Conservation (phyloP, 805 yeast genomes). For the Wickerhamia fluorescens region DNA sequence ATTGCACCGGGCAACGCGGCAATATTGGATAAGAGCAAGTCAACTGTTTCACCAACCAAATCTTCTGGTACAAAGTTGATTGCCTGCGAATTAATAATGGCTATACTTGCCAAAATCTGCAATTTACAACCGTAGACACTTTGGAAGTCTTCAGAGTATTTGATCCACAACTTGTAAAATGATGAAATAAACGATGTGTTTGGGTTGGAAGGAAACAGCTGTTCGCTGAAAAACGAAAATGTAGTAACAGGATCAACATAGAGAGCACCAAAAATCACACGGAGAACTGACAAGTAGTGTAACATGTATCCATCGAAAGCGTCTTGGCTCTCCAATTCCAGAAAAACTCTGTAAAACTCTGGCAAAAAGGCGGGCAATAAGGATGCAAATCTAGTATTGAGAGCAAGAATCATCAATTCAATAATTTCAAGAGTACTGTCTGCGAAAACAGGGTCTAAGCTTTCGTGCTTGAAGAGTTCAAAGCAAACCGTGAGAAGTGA, state of each 20-base stretch:
- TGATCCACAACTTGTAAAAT: conserved; percentile 43
- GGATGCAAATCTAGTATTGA: conserved; percentile 22
- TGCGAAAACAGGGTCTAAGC: conserved; percentile 35
- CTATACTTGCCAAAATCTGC: conserved; percentile 41
- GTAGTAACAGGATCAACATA: conserved; percentile 33
- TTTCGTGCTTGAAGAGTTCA: conserved; percentile 24
- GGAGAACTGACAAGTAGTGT: conserved; percentile 35
- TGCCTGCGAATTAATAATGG: conserved; percentile 29
- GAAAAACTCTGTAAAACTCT: conserved; percentile 32
- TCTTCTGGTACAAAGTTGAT: conserved; percentile 25
- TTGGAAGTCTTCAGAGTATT: conserved; percentile 38
- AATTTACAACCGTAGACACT: conserved; percentile 52
- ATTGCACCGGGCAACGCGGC: conserved; percentile 44
- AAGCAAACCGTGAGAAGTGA: conserved; percentile 30
- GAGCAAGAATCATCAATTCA: conserved; percentile 10
- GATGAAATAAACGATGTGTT: conserved; percentile 5
- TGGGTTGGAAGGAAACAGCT: conserved; percentile 25
- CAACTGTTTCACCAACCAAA: conserved; percentile 30
- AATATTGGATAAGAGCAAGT: conserved; percentile 33
- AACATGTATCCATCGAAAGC: conserved; percentile 41
- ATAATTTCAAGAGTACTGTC: conserved; percentile 31
- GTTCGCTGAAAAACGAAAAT: conserved; percentile 29
- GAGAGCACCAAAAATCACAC: conserved; percentile 34
- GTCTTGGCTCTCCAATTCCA: conserved; percentile 25
- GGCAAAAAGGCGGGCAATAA: conserved; percentile 21